phyloP scores from a whole-genome alignment of 371 early-diverging fungal species.

The Globomyces sp. region DNA sequence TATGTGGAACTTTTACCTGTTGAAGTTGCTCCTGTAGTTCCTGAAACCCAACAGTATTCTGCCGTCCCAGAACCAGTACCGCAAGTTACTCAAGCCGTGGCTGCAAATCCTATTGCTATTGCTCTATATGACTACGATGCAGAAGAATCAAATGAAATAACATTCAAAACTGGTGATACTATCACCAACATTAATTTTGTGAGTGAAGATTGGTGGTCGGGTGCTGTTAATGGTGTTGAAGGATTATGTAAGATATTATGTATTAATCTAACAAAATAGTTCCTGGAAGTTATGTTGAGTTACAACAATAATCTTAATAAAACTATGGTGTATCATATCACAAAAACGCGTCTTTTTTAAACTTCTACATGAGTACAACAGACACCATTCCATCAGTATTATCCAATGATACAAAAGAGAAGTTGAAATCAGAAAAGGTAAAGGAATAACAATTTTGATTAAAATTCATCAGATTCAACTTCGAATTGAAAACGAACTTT shows the following conservation, averaged over 20 bases:
- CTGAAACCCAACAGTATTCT: not conserved
- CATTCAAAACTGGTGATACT: constrained; percentile 71
- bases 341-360: no score
- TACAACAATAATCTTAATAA: constrained; percentile 1
- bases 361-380: not conserved
- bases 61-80: not conserved
- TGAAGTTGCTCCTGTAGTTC: not conserved
- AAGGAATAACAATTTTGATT: constrained; percentile 23
- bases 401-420: constrained; percentile 5
- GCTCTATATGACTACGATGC: constrained; percentile 78
- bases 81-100: not conserved
- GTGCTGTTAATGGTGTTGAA: constrained; percentile 29
- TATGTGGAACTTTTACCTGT: constrained; percentile 30
- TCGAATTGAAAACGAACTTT: constrained; percentile 43
- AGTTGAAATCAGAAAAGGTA: constrained; percentile 12
- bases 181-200: constrained; percentile 79
- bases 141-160: constrained; percentile 84
- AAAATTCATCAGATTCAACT: constrained; percentile 3
- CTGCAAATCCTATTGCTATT: constrained; percentile 2
- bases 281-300: constrained; percentile 16
- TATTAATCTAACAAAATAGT: not conserved
- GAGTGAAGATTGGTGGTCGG: constrained; percentile 90
- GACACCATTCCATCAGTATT: constrained; percentile 1
- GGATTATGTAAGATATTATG: constrained; percentile 29
- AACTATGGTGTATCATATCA: no score